phyloP scores from a whole-genome alignment of 768 basidiomycete genomes.

The Neoboletus subvelutipes region DNA sequence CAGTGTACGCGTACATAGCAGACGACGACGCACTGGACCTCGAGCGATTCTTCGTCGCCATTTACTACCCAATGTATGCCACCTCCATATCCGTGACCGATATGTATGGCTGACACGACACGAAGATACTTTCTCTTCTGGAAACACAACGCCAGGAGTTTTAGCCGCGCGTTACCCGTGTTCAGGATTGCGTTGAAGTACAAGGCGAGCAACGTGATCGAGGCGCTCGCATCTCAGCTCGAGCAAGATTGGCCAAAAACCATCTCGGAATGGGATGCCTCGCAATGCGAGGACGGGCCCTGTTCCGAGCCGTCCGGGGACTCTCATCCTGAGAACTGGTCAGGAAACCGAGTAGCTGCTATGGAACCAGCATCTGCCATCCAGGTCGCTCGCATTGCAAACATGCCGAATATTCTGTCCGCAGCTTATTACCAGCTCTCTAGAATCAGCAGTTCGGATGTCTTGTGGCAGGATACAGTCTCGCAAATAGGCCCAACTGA shows the following conservation, averaged over 20 bases:
- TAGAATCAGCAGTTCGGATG: background rate
- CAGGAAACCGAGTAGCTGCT: background rate
- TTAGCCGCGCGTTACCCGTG: background rate
- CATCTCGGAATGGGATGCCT: conserved; percentile 6
- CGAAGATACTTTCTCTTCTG: conserved; percentile 5
- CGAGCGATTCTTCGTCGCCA: conserved; percentile 4
- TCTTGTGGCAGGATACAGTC: background rate
- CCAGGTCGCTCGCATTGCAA: conserved; percentile 7
- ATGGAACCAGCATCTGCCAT: conserved; percentile 3
- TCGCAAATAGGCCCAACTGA: background rate
- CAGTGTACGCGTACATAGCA: background rate
- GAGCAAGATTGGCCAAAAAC: conserved; percentile 10
- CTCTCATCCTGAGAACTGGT: background rate
- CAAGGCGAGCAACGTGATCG: background rate
- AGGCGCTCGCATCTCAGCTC: conserved; percentile 5
- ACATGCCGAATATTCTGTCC: background rate
- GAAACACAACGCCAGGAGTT: conserved; percentile 1
- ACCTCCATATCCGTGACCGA: background rate
- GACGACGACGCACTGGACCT: conserved; percentile 6
- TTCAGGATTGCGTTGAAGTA: conserved; percentile 8
- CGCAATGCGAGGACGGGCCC: background rate
- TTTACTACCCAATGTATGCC: conserved; percentile 3
- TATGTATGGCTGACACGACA: background rate
- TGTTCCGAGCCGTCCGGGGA: background rate
- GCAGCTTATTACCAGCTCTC: conserved; percentile 9